These are phyloP conservation scores for Sergeia podlipaevii DNA, from an alignment of 208 protist species.

Conservation along the genomic window DNA sequence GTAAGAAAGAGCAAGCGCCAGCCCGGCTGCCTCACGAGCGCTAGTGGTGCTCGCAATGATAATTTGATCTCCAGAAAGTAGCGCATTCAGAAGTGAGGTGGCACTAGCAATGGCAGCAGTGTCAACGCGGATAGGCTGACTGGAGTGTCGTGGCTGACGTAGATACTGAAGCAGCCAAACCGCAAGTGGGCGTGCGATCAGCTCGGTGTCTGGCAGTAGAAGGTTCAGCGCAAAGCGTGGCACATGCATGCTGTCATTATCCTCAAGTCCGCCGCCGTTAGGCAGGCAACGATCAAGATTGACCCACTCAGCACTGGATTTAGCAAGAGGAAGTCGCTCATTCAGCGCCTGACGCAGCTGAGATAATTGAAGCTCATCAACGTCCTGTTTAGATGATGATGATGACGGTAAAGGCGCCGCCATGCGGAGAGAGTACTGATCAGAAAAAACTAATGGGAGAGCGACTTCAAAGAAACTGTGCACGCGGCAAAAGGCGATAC, in stretches of 20 bases:
- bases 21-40: constrained; percentile 34
- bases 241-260: not conserved
- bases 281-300: constrained; percentile 10
- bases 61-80: constrained; percentile 77
- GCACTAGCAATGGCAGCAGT: too few relatives aligned
- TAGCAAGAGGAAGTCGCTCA: constrained; percentile 16
- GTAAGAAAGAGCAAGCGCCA: constrained; percentile 50
- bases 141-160: not conserved
- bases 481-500: constrained; percentile 7
- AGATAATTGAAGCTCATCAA: constrained; percentile 1
- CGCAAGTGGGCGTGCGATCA: constrained; percentile 43
- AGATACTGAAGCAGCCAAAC: constrained; percentile 61
- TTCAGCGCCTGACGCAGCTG: constrained; percentile 11
- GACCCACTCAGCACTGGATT: constrained; percentile 14
- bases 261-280: too few relatives aligned
- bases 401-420: not conserved
- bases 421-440: not conserved
- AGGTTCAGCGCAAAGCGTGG: constrained; percentile 6
- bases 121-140: not conserved
- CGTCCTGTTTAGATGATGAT: not conserved
- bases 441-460: constrained; percentile 21
- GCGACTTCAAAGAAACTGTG: constrained; percentile 36
- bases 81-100: constrained; percentile 38
- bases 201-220: constrained; percentile 6
- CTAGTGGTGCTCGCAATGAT: constrained; percentile 41